Conservation (phyloP, 345 rosid genomes). For the Brassica juncea region DNA sequence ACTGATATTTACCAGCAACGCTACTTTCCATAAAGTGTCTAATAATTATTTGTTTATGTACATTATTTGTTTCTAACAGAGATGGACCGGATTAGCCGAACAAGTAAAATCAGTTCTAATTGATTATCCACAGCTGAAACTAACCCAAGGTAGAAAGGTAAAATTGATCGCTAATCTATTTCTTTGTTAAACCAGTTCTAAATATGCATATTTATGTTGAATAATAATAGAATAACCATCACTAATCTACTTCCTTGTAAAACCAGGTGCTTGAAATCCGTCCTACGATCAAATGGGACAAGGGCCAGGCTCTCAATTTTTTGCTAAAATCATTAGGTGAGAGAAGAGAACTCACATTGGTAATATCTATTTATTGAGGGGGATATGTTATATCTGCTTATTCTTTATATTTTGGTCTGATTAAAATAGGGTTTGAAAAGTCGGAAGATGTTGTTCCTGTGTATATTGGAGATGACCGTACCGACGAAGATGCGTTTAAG, state of each 20-base stretch:
- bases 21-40: neutral
- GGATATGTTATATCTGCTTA: neutral
- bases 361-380: neutral
- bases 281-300: conserved; percentile 95
- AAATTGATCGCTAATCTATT: neutral
- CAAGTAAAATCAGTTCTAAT: conserved; percentile 58
- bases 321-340: conserved; percentile 77
- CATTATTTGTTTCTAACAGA: conserved; percentile 43
- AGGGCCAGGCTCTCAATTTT: conserved; percentile 90
- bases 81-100: conserved; percentile 67
- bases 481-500: conserved; percentile 97
- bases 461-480: conserved; percentile 90
- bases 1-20: neutral
- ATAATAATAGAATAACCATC: neutral
- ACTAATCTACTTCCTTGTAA: conserved; percentile 2
- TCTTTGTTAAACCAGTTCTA: neutral
- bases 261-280: conserved; percentile 85
- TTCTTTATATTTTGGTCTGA: conserved; percentile 1
- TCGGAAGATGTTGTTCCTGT: conserved; percentile 71
- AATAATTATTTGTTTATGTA: neutral
- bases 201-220: neutral
- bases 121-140: conserved; percentile 66
- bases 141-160: conserved; percentile 88
- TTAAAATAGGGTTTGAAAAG: conserved; percentile 59
- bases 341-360: conserved; percentile 11